Base-by-base conservation (phyloP, 2,329 filamentous ascomycete species). In the Tolypocladium cylindrosporum region DNA sequence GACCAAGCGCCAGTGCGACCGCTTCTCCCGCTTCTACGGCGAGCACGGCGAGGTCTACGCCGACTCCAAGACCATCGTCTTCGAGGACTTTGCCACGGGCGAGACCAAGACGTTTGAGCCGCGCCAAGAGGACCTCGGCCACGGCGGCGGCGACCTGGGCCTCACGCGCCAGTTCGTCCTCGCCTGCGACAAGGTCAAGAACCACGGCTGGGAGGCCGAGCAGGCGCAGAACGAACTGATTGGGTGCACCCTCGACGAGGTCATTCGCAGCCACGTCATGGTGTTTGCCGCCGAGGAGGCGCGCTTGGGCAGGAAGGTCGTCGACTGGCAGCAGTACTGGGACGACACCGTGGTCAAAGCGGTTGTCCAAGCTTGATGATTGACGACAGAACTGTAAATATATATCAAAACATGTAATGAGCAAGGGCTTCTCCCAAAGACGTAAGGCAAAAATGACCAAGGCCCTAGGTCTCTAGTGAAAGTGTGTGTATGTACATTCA, bases 281-380 rank as follows among this genome's bases (percentile, higher is more conserved):
- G 93, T 97, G 0, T 99, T 97, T 76, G 92, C 91, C 31, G 94
- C 93, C 0, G 94, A 97, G 73, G 89, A 96, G 66, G 91, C 93
- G 6, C 82, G 93, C 66, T 78, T 76, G 55, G 79, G 80, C 55
- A 84, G 81, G 67, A 85, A 81, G 68, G 86, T 94, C 9, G 74
- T 97, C 4, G 80, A 88, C 63, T 97, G 90, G 86, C 74, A 75
- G 50, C 72, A 79, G 53, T 96, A 91, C 90, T 96, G 91, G 91
- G 72, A 74, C 10, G 60, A 65, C 10, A 63, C 68, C 31, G 67
- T 75, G 36, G 65, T 61, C 36, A 61, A 64, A 56, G 59, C 60
- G n/a, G 52, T 27, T 3, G 24, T 65, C 27, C 34, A 55, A 19
- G 19, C 37, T 21, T 48, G 16, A 41, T 37, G n/a, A n/a, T 53